Base-by-base conservation (phyloP, 2,329 filamentous ascomycete species). In the Colletotrichum sp. region DNA sequence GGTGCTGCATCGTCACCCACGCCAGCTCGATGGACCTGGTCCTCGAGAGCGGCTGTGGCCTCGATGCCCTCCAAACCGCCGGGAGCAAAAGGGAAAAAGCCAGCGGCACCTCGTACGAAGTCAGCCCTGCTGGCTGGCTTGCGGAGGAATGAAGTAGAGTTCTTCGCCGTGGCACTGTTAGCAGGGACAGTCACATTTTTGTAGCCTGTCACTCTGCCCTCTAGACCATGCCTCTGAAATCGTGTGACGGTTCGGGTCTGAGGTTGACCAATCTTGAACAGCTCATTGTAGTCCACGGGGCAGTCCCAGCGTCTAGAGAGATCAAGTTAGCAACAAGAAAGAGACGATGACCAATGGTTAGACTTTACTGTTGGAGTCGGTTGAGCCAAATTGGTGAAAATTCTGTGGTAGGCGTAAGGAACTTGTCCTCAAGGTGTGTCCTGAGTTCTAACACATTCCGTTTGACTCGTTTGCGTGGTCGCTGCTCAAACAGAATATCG, bases 221-320 rank as follows among this genome's bases (percentile, higher is more conserved):
- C 96, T 16, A 99, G 90, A 8, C 97, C 97, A 85, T 98, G 95
- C 71, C 97, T 91, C 60, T 93, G 94, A 84, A 99, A 99, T 34
- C 97, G 93, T 32, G 95, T 98, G 79, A 98, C 93, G n/a, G 96
- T 99, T 74, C 97, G 92, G 18, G 96, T 96, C 85, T 99, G 97
- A 0, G 96, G 98, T 5, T 96, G 95, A 2, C 96, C 95, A 71
- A 99, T 90, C 78, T 93, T 92, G 85, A 98, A 98, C 22, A 99
- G 90, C 72, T 95, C 93, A n/a, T 92, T 91, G 82, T 96, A 94
- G 81, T 98, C 94, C 48, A 93, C 91, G 6, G 95, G 92, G 72
- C 92, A 90, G 78, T 98, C 95, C 97, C 96, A 99, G 81, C 90
- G 88, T 57, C 80, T 83, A 62, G 22, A 32, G 9, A 13, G 57